These are phyloP conservation scores for Batrachochytrium dendrobatidis DNA, from an alignment of 371 early-diverging fungal species.

Conservation along the genomic window DNA sequence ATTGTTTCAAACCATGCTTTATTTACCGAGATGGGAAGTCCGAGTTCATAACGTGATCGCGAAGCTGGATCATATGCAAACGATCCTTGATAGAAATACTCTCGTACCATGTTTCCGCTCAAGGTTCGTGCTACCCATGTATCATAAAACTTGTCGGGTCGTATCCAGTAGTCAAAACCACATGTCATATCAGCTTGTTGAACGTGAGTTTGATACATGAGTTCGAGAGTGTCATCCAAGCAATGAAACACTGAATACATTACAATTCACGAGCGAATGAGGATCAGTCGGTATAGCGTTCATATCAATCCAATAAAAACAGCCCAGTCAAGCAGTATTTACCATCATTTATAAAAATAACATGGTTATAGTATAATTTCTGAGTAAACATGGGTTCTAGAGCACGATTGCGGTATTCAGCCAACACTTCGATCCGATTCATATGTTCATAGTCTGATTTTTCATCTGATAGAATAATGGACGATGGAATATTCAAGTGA, in stretches of 20 bases:
- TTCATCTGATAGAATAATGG: not conserved
- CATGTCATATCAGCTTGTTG: constrained; percentile 38
- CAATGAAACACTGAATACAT: constrained; percentile 46
- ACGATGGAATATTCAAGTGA: not conserved
- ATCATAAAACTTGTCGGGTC: not conserved
- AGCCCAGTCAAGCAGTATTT: no score
- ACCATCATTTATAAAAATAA: constrained; percentile 3
- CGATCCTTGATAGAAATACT: constrained; percentile 3
- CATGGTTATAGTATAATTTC: not conserved
- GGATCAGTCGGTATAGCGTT: constrained; percentile 9
- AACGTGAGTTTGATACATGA: constrained; percentile 29
- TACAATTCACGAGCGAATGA: constrained; percentile 23
- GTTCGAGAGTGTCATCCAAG: constrained; percentile 37
- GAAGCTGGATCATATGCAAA: constrained; percentile 5
- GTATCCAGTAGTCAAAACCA: constrained; percentile 35
- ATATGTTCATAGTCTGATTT: not conserved
- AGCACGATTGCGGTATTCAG: constrained; percentile 37
- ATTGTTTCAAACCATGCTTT: no score
- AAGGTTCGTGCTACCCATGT: not conserved
- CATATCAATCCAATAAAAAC: constrained; percentile 3
- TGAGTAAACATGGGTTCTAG: constrained; percentile 28
- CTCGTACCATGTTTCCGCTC: constrained; percentile 3
- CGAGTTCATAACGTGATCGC: constrained; percentile 20
- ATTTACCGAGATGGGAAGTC: not conserved
- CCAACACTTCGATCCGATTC: constrained; percentile 46